Evolutionary conservation across 2,329 filamentous ascomycete species (phyloP).

Genomic region (Diplodia corticola): DNA sequence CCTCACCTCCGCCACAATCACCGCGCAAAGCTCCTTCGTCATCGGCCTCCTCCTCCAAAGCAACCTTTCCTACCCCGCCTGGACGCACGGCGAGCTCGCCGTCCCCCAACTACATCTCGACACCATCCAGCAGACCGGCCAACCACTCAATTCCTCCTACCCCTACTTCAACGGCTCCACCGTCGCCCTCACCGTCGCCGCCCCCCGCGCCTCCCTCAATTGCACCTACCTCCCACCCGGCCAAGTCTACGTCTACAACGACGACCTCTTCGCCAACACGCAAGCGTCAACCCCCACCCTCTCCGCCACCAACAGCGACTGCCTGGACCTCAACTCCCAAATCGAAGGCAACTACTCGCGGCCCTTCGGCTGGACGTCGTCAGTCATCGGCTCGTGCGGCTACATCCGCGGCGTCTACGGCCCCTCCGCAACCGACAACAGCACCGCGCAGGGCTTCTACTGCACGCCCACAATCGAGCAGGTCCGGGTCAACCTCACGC

Average conservation of each 20-base stretch:
- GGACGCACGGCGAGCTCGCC: neutral
- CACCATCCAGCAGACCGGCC: neutral
- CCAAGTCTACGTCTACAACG: neutral
- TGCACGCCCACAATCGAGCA: neutral
- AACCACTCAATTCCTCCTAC: neutral
- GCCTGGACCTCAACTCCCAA: neutral
- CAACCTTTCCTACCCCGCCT: neutral
- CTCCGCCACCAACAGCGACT: neutral
- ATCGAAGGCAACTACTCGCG: neutral
- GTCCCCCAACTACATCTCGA: neutral
- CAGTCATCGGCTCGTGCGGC: neutral
- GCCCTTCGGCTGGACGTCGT: neutral
- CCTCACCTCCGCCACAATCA: neutral
- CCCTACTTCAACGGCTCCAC: neutral
- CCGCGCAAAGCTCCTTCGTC: neutral
- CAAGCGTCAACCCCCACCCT: neutral
- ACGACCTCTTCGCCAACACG: neutral
- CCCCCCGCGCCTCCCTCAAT: neutral
- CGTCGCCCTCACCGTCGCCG: neutral
- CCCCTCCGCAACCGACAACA: neutral
- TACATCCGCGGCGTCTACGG: neutral
- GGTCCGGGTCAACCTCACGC: neutral
- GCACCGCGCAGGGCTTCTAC: neutral
- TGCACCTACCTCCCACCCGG: neutral
- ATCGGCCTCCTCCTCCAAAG: neutral